phyloP scores from a whole-genome alignment of 2,329 filamentous ascomycete genomes.

The Pseudogymnoascus sp. region DNA sequence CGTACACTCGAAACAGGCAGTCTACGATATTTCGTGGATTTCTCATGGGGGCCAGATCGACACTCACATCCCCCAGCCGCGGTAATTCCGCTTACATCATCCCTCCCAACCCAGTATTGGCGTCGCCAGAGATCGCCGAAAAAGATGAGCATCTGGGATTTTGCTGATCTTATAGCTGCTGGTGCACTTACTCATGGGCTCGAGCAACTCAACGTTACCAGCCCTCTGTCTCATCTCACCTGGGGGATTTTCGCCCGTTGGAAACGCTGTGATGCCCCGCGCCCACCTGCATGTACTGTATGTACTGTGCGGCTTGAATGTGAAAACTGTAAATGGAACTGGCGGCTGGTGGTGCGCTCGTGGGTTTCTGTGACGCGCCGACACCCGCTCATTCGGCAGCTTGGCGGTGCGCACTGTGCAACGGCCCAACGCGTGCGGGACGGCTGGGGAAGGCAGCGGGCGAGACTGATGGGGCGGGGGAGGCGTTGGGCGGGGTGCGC shows the following conservation, averaged over 20 bases:
- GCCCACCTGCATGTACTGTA: background rate
- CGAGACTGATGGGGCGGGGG: constrained; percentile 1
- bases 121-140: background rate
- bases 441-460: background rate
- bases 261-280: background rate
- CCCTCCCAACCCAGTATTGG: background rate
- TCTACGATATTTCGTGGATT: background rate
- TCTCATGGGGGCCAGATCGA: background rate
- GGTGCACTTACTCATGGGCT: background rate
- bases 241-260: constrained; percentile 6
- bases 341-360: background rate
- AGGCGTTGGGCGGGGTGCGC: background rate
- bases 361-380: background rate
- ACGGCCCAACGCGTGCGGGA: background rate
- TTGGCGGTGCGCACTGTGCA: background rate
- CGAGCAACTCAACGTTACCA: background rate
- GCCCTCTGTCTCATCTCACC: background rate
- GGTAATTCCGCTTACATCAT: background rate
- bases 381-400: background rate
- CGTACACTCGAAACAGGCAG: constrained; percentile 1
- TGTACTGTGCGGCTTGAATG: background rate
- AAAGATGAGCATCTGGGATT: constrained; percentile 2
- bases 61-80: background rate
- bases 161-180: background rate
- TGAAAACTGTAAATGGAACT: background rate